Percentiles rank a stretch among this genome's conserved stretches.
Evolutionary conservation across 192 early-diverging fungal species (phyloP).

Genomic region (Entomortierella chlamydospora): DNA sequence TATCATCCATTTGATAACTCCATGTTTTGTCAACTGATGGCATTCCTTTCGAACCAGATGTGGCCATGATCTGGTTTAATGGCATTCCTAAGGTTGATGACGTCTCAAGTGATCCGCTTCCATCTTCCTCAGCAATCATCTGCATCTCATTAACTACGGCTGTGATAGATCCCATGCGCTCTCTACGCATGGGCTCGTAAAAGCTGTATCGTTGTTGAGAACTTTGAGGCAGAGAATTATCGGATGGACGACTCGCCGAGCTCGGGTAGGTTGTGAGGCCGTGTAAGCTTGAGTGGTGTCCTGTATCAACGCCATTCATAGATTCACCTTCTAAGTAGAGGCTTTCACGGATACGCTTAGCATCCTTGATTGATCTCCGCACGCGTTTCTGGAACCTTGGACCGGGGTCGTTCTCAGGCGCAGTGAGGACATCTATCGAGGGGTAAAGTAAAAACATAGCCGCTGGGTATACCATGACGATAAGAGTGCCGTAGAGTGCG

Average conservation of each 20-base stretch:
- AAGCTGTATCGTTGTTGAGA: slow-evolving; percentile 20
- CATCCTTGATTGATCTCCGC: slow-evolving; percentile 32
- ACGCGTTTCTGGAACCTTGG: slow-evolving; percentile 40
- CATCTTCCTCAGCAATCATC: slow-evolving; percentile 20
- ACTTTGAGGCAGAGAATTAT: slow-evolving; percentile 2
- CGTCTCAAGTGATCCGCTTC: slow-evolving; percentile 1
- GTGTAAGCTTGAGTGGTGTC: slow-evolving; percentile 29
- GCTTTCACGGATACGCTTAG: slow-evolving; percentile 34
- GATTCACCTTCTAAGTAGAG: slow-evolving; percentile 32
- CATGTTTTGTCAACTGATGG: background rate
- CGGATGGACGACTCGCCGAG: background rate
- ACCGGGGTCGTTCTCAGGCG: slow-evolving; percentile 30
- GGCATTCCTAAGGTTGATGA: background rate
- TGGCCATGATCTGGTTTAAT: background rate
- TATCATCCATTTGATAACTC: background rate
- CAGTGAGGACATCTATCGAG: slow-evolving; percentile 38
- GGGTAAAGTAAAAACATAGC: slow-evolving; percentile 53
- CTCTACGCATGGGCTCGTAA: slow-evolving; percentile 27
- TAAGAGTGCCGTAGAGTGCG: slow-evolving; percentile 32
- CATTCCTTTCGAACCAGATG: background rate
- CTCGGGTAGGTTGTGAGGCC: slow-evolving; percentile 26
- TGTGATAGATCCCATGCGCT: slow-evolving; percentile 41
- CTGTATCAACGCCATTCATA: slow-evolving; percentile 3
- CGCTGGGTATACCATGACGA: slow-evolving; percentile 38
- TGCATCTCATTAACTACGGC: slow-evolving; percentile 38